These are phyloP conservation scores for Leucaena leucocephala DNA, from an alignment of 306 rosid species.

Conservation along the genomic window DNA sequence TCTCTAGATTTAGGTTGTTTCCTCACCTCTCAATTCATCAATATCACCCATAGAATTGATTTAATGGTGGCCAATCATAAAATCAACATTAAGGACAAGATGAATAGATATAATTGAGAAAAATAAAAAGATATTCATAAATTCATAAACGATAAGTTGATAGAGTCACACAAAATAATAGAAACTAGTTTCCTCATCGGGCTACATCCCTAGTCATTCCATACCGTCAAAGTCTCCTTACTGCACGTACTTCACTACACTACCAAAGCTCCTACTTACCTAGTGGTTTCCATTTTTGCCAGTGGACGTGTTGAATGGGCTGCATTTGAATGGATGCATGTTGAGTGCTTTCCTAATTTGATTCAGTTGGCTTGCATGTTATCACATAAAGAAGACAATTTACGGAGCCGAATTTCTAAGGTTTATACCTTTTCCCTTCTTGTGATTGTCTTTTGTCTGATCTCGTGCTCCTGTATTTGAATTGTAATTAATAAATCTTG, in stretches of 20 bases:
- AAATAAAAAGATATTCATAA: too few relatives aligned
- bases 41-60: too few relatives aligned
- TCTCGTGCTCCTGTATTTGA: slow-evolving; percentile 28
- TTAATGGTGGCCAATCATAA: too few relatives aligned
- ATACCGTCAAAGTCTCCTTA: not conserved
- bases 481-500: slow-evolving; percentile 37
- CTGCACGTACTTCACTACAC: not conserved
- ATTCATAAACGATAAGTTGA: too few relatives aligned
- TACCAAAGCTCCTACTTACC: slow-evolving; percentile 36
- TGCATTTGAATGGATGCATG: slow-evolving; percentile 95
- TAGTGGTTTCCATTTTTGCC: slow-evolving; percentile 43
- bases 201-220: not conserved
- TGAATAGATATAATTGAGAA: too few relatives aligned
- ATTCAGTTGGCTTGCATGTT: slow-evolving; percentile 80
- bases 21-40: too few relatives aligned
- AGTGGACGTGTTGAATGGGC: slow-evolving; percentile 86
- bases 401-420: slow-evolving; percentile 79
- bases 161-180: too few relatives aligned
- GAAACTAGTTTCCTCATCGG: too few relatives aligned
- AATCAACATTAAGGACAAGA: too few relatives aligned
- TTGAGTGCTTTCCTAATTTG: slow-evolving; percentile 84
- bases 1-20: too few relatives aligned
- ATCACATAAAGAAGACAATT: slow-evolving; percentile 89
- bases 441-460: slow-evolving; percentile 10
- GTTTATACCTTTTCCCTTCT: slow-evolving; percentile 45